Evolutionary conservation across 202 grass and related monocot genomes (phyloP), one percentile per base, ranked within the genome.

Genomic region (Alloteropsis angusta): DNA sequence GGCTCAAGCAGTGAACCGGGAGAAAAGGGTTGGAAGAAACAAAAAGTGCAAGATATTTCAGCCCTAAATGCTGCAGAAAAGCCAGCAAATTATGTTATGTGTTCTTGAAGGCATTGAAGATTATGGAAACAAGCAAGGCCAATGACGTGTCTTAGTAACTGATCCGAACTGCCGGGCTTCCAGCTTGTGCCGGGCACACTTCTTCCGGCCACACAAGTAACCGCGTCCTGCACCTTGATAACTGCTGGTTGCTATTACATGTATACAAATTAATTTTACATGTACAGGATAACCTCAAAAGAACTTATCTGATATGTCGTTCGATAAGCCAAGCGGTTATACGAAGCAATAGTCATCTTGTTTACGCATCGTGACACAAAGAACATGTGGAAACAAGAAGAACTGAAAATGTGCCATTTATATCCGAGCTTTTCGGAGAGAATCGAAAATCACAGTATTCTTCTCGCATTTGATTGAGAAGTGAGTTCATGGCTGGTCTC

Each of bases 101-200:
- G 50, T 42, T 35, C 11, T 7, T 36, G 34, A 78, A 72, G 44
- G 2, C 34, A 23, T 19, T 12, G 1, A 52, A 44, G 69, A 34
- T 34, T 41, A 75, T 60, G 62, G 77, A 75, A 60, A 54, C 69
- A 85, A 80, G 76, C 60, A 85, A 74, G 60, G 30, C 38, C 47
- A 65, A 53, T 66, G 76, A 74, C 30, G 42, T 85, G 62, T 80
- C 2, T 32, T 5, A 5, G 61, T 36, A 74, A 86, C 50, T 77
- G 53, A n/a, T 50, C 41, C 6, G 5, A 36, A 44, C 22, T 17
- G 4, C 30, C 5, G 8, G n/a, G 0, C 14, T 23, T 57, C 35
- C n/a, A 9, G 18, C 60, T 56, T 55, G 56, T 45, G 65, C 35
- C 8, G 35, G 23, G 12, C 82, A 78, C 44, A n/a, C 55, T 35